These are phyloP conservation scores for Przewalskia tangutica DNA, from an alignment of 257 asterid species.

Conservation along the genomic window DNA sequence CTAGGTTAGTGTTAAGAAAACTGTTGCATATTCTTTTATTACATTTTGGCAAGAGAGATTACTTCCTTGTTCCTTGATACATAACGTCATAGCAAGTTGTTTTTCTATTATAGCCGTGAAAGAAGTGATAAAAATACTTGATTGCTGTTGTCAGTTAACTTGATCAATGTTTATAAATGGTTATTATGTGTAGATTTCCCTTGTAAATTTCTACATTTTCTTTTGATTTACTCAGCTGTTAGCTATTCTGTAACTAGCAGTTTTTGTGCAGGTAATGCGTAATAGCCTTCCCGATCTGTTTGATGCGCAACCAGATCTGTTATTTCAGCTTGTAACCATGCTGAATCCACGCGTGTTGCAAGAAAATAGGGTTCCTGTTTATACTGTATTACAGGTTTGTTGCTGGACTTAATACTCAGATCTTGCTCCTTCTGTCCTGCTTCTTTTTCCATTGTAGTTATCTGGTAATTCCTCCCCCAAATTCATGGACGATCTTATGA, in stretches of 20 bases:
- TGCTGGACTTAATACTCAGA: background rate
- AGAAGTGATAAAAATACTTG: background rate
- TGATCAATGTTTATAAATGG: background rate
- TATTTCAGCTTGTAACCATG: conserved; percentile 96
- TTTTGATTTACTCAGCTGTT: background rate
- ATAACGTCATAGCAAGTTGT: background rate
- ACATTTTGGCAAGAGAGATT: background rate
- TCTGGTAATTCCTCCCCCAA: background rate
- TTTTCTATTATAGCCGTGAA: background rate
- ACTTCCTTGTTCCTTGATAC: background rate
- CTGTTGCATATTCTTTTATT: background rate
- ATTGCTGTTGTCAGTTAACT: background rate
- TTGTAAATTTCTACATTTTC: background rate
- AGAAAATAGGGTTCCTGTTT: conserved; percentile 88
- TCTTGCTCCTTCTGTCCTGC: background rate
- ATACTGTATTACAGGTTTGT: conserved; percentile 75
- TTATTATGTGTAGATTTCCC: background rate
- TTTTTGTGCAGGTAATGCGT: conserved; percentile 61
- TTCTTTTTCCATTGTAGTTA: background rate
- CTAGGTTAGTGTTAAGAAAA: background rate
- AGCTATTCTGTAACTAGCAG: background rate
- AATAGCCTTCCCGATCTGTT: conserved; percentile 86
- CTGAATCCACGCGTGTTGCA: conserved; percentile 81
- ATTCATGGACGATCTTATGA: background rate
- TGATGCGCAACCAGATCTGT: conserved; percentile 89